Evolutionary conservation across 2,329 filamentous ascomycete genomes (phyloP).

Genomic region (Apiospora koreana): DNA sequence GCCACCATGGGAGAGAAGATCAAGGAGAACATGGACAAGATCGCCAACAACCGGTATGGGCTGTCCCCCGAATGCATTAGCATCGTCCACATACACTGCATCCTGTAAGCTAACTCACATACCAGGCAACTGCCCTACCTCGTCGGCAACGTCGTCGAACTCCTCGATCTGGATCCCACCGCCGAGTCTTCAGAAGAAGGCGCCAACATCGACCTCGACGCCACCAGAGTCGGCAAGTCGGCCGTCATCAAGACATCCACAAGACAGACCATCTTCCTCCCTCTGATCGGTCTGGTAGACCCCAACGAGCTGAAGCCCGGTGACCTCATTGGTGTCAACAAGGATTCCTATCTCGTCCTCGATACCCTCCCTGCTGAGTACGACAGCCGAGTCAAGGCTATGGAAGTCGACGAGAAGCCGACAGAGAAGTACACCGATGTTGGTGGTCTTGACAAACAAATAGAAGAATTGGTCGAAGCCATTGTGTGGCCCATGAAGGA

Average conservation of each 20-base stretch:
- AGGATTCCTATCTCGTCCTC: conserved; percentile 96
- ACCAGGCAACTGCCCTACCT: conserved; percentile 95
- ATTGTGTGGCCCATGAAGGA: conserved; percentile 99
- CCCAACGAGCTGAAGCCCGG: conserved; percentile 92
- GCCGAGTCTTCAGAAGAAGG: conserved; percentile 96
- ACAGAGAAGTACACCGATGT: conserved; percentile 99
- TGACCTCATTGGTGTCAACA: conserved; percentile 97
- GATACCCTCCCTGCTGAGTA: conserved; percentile 98
- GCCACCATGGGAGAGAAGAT: conserved; percentile 97
- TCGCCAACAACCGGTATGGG: conserved; percentile 90
- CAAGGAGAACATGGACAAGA: conserved; percentile 98
- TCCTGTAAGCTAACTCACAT: conserved; percentile 22
- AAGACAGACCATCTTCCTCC: conserved; percentile 96
- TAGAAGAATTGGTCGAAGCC: conserved; percentile 96
- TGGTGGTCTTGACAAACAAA: conserved; percentile 96
- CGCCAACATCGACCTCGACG: conserved; percentile 97
- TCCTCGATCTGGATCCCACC: conserved; percentile 93
- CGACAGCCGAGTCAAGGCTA: conserved; percentile 97
- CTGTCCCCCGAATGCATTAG: background rate
- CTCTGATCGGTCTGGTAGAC: conserved; percentile 94
- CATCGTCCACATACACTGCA: background rate
- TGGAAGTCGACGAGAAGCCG: conserved; percentile 99
- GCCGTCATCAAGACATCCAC: conserved; percentile 99
- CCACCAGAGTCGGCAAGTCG: conserved; percentile 94
- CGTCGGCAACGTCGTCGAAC: conserved; percentile 96